Base-by-base conservation (phyloP, 148 eudicot species). In the Vaccinium macrocarpon region DNA sequence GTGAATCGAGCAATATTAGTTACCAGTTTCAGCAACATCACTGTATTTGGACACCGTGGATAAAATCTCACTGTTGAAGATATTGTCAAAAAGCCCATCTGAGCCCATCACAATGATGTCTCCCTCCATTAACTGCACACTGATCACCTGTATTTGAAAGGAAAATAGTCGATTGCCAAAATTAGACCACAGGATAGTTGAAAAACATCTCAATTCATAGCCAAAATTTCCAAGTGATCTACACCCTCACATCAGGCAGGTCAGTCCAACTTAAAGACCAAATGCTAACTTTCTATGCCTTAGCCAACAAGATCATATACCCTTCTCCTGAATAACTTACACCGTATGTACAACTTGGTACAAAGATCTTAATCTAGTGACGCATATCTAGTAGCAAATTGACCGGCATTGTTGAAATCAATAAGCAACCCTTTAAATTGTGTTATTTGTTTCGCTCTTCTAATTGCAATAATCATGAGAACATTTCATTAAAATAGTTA, bases 1-100 rank as follows among this genome's bases (percentile, higher is more conserved):
- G 8, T 53, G 5, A 64, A 51, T 48, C 8, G 76, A 78, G 42
- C 76, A 78, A 49, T 7, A 29, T 12, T 68, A 68, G 16, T 59
- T 93, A 97, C 99, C 99, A 84, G 97, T 90, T 85, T 92, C 94
- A 59, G 86, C 75, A 82, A 92, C 96, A 79, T 95, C 90, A 18
- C 15, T 88, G 79, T 86, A 83, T 56, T 80, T 81, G 64, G 87
- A 82, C 19, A 97, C 82, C n/a, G 90, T 90, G 76, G 94, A 89
- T 38, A 83, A 86, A 7, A 97, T 89, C 87, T 97, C 97, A 23
- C 88, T 86, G 84, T 95, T 91, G 64, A 88, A 95, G 84, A 93
- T 90, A 88, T 97, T 97, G 86, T 97, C 99, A 72, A 93, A 97
- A 64, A 97, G 98, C 76, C 99, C 99, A 83, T 97, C 98, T 16